Evolutionary conservation across 768 basidiomycete genomes (phyloP).

Genomic region (Cytidiella melzeri): DNA sequence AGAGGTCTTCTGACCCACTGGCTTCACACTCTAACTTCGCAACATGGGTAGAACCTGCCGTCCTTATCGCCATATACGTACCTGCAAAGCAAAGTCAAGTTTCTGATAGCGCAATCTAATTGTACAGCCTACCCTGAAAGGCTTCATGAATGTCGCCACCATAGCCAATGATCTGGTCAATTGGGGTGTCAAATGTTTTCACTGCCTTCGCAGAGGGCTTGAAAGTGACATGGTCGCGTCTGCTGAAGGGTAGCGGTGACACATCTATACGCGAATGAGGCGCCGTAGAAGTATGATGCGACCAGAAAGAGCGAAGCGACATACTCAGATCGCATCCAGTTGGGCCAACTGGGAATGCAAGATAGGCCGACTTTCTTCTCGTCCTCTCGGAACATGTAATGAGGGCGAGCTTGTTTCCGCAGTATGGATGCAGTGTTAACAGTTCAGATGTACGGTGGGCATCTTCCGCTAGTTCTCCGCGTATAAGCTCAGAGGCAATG

Average conservation of each 20-base stretch:
- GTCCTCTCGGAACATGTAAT: conserved; percentile 26
- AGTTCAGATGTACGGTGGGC: conserved; percentile 29
- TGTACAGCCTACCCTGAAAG: neutral
- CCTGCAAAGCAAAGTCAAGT: no score
- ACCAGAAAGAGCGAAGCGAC: no score
- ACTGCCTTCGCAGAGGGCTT: conserved; percentile 37
- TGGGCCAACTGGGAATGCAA: conserved; percentile 64
- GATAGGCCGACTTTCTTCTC: conserved; percentile 24
- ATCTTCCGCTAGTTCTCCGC: conserved; percentile 47
- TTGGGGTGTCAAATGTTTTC: conserved; percentile 57
- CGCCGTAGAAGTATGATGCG: no score
- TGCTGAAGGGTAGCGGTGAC: conserved; percentile 33
- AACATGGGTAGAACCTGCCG: conserved; percentile 10
- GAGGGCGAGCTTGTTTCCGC: conserved; percentile 47
- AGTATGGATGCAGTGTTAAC: conserved; percentile 47
- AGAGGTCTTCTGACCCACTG: neutral
- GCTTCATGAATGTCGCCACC: conserved; percentile 8
- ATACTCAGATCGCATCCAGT: conserved; percentile 54
- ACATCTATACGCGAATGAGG: no score
- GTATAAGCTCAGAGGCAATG: conserved; percentile 61
- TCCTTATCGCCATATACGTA: conserved; percentile 14
- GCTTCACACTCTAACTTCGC: neutral
- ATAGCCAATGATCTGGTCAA: conserved; percentile 45
- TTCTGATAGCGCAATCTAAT: no score
- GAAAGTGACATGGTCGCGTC: conserved; percentile 25